Base-by-base conservation (phyloP, 345 rosid genomes). In the Nephelium lappaceum region DNA sequence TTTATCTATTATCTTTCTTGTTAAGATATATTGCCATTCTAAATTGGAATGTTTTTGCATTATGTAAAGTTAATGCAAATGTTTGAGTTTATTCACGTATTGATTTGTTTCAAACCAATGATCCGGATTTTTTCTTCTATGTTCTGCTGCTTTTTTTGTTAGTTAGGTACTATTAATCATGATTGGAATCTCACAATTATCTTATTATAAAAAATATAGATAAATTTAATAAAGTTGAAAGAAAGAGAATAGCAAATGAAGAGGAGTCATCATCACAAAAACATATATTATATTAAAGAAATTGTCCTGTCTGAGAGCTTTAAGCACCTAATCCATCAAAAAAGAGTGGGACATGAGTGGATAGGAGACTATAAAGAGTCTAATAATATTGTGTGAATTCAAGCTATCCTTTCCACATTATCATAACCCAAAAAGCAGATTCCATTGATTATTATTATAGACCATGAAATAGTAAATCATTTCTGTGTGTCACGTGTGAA, bases 371-470 rank as follows among this genome's bases (percentile, higher is more conserved):
- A 2, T 31, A 31, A 31, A 31, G 36, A 31, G 36, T 31, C 36
- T 31, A 31, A 2, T 25, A 11, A 11, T 21, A 47, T 69, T 38
- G 36, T 66, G 66, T 61, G 14, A 25, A 41, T 83, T 74, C 67
- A 7, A 31, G 8, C 67, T 16, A 71, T 51, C 63, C 43, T 24
- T 21, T 9, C 7, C 36, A 24, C 36, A 27, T 65, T n/a, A 71
- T 77, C 49, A 80, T 57, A 70, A 19, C 39, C 36, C 51, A 78
- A 47, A 57, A 80, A 78, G 80, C 57, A 82, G 80, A 82, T 85
- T 80, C 85, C 79, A 72, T 18, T 23, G 10, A n/a, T 49, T 58
- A n/a, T 58, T 18, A 58, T 58, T 58, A 18, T 21, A 58, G 55
- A 49, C 15, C 24, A 58, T 18, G 7, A n/a, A 58, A 58, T 58